Base-by-base conservation (phyloP, 176 grass and related monocot genomes). In the Bromus sterilis region DNA sequence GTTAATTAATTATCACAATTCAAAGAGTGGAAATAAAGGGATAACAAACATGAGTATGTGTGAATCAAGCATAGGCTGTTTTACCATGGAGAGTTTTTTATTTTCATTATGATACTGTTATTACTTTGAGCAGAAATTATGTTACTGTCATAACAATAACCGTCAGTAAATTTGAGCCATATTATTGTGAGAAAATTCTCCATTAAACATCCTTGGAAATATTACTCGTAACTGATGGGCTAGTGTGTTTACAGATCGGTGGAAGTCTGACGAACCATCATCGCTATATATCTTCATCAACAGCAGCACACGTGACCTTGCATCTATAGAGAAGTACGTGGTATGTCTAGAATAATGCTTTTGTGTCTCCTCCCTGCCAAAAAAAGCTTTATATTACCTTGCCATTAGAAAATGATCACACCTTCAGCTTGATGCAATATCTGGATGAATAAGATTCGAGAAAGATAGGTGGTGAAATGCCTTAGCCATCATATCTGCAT, bases 271-370 rank as follows among this genome's bases (percentile, higher is more conserved):
- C 0, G 79, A 93, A 83, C 84, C 79, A 33, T 86, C 95, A 60
- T 89, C 88, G 10, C 43, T 95, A 40, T 98, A 93, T 80, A 78
- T 98, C 83, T 98, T 98, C 73, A 98, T 98, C 80, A 98, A 98
- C 84, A 88, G 92, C 77, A 95, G 95, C 79, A 98, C 92, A 7
- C 84, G 84, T n/a, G 95, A 95, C 68, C 92, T 98, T 87, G 83
- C 95, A 80, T 39, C 80, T 84, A 95, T 98, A 91, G 92, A 98
- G 90, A 95, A 93, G 87, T 98, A 95, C 43, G 82, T 91, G 95
- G 95, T 98, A 98, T 82, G 90, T 85, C 42, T 77, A 77, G 28
- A 42, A 76, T 4, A 81, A 77, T 89, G 15, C 33, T 71, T 71
- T 63, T 42, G 4, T 77, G 44, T 61, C 55, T 21, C 48, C 48